Evolutionary conservation across 345 rosid species (phyloP), one percentile per base, ranked within the genome.

Genomic region (Citrus hindsii): DNA sequence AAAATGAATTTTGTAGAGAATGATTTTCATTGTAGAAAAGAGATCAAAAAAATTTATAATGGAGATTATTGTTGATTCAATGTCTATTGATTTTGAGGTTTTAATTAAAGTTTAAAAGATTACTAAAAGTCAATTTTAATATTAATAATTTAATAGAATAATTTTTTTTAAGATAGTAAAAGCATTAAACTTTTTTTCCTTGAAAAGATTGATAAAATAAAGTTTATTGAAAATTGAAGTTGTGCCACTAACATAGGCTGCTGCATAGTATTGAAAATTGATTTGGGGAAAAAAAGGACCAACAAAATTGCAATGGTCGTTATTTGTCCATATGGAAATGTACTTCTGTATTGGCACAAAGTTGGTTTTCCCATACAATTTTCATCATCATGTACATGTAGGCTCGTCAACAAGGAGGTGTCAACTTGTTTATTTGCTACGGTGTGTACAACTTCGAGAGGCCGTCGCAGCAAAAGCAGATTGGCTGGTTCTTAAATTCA

Each of bases 361-460:
- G 18, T 46, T 46, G 1, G 4, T 56, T 19, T 59, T 12, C 9
- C 61, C 12, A 14, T 18, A 16, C 71, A 25, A 19, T 62, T 32
- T 55, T 60, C 46, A 6, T n/a, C 37, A 19, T 7, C n/a, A 7
- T 30, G 38, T 21, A 13, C 9, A 48, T 30, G 69, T 77, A 93
- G 95, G 98, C 99, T 27, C 92, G 93, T 48, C 75, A 79, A 86
- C 95, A 94, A 19, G 97, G 94, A 82, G 97, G 98, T 9, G 97
- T 97, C 0, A 95, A 91, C 75, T 42, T 94, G 84, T 96, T 91
- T 84, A 81, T 96, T 65, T 94, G 97, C 85, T 94, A 92, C 32
- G 97, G 81, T 0, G 97, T 38, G 97, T 94, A 77, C 95, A 92
- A 80, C 90, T 84, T 71, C 93, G 97, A 66, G 97, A 88, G 61